Conservation (phyloP, 2,329 filamentous ascomycete genomes). For the Helotiales sp. region DNA sequence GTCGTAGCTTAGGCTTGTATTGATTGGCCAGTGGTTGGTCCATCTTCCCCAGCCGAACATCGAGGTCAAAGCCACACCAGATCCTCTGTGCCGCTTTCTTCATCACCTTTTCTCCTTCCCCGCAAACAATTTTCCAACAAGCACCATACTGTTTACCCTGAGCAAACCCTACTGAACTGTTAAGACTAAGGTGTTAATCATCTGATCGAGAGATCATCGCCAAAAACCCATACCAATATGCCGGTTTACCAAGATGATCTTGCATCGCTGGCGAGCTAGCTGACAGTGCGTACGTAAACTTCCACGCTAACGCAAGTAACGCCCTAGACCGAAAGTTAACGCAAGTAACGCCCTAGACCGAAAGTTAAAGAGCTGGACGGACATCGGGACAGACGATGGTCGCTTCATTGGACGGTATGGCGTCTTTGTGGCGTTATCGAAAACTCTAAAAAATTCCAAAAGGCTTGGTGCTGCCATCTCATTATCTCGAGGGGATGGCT, state of each 20-base stretch:
- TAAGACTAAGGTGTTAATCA: not conserved
- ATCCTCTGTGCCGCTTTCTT: no score
- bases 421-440: not conserved
- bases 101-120: not conserved
- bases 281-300: no score
- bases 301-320: no score
- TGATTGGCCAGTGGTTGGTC: not conserved
- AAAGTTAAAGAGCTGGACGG: not conserved
- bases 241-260: no score
- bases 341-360: no score
- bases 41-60: conserved; percentile 4
- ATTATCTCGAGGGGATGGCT: no score
- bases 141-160: not conserved
- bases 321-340: no score
- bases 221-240: not conserved
- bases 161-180: not conserved
- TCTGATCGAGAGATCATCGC: not conserved
- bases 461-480: no score
- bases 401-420: not conserved
- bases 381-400: not conserved
- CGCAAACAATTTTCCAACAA: not conserved
- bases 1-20: not conserved
- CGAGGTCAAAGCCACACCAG: not conserved
- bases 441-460: conserved; percentile 1
- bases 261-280: no score